Evolutionary conservation across 176 grass and related monocot species (phyloP), one percentile per base, ranked within the genome.

Genomic region (Aegilops speltoides): DNA sequence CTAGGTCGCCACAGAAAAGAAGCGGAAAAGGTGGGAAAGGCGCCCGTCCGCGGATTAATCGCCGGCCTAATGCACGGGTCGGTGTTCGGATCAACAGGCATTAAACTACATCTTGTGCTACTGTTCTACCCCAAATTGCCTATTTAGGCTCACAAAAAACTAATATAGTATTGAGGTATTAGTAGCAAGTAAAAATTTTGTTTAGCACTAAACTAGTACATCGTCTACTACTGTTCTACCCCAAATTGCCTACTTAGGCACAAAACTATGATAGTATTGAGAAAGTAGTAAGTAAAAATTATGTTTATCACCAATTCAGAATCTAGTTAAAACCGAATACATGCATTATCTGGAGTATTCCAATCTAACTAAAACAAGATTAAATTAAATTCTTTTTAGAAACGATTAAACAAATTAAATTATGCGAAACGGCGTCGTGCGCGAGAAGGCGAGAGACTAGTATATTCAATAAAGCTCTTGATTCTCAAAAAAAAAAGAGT

Each of bases 1-100:
- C 23, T 73, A 57, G 65, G 16, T 23, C 16, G 72, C 85, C 86
- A 85, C 89, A 69, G 70, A 71, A 91, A 91, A 88, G 77, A 64
- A 81, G 81, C 36, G 17, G 17, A 88, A 88, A 82, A 72, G 38
- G 74, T 19, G 15, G 15, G 40, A 76, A 85, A 50, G 31, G 48
- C 68, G 5, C 36, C 54, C 80, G 81, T 76, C 5, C 38, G 41
- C 38, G 33, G 68, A 46, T 75, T 73, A 75, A 87, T 79, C 79
- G 37, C 65, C 43, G 84, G 84, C 81, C 41, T 79, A 84, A 87
- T 81, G 28, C 81, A 32, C 76, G 15, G 67, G 68, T 76, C 62
- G 46, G 8, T 84, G 85, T 66, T 59, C 79, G 61, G 29, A 62
- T 54, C 13, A 52, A 33, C 25, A 68, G 31, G 10, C 50, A 63